phyloP scores from a whole-genome alignment of 257 asterid genomes.

The Agastache rugosa region DNA sequence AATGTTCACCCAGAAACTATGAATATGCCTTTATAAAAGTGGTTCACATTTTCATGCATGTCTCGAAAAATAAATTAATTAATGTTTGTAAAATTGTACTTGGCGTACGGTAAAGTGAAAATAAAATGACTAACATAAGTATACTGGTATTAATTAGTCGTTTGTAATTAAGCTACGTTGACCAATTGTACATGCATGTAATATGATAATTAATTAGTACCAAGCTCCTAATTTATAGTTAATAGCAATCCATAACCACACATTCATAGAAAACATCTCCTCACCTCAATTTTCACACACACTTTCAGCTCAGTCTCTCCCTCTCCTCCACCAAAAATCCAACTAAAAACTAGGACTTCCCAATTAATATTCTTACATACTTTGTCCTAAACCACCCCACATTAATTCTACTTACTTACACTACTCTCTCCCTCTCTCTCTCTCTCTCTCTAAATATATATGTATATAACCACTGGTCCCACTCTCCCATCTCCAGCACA shows the following conservation, averaged over 20 bases:
- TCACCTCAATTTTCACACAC: constrained; percentile 43
- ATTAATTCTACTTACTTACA: constrained; percentile 37
- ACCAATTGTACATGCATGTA: not conserved
- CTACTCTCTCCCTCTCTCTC: constrained; percentile 17
- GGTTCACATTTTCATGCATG: no score
- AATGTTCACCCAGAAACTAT: no score
- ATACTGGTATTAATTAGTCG: not conserved
- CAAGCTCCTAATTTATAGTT: not conserved
- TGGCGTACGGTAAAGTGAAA: not conserved
- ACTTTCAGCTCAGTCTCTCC: constrained; percentile 36
- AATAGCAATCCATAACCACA: constrained; percentile 41
- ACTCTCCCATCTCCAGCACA: constrained; percentile 12
- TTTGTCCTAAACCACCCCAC: constrained; percentile 1
- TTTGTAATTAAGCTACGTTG: no score
- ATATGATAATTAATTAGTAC: not conserved
- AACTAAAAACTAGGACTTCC: constrained; percentile 72
- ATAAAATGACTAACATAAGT: not conserved
- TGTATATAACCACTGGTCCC: constrained; percentile 33
- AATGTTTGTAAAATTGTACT: not conserved
- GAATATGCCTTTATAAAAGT: no score
- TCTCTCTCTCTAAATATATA: constrained; percentile 27
- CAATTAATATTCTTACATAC: constrained; percentile 44
- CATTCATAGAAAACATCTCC: constrained; percentile 44
- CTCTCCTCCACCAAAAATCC: constrained; percentile 58
- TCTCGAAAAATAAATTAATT: no score